These are phyloP conservation scores for Ramalina peruviana DNA, from an alignment of 495 filamentous ascomycete genomes.

Conservation along the genomic window DNA sequence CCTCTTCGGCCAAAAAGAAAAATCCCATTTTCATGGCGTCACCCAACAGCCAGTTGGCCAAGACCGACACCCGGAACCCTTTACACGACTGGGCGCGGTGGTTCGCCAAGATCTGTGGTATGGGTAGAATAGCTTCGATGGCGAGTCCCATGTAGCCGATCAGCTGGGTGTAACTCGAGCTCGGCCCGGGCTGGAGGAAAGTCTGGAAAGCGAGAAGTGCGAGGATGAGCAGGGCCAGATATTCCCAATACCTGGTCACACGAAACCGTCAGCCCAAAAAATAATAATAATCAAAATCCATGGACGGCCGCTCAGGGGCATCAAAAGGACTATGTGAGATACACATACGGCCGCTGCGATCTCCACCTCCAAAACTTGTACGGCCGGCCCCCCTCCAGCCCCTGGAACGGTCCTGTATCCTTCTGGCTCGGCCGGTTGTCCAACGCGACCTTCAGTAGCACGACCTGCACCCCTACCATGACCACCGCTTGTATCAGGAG, in stretches of 20 bases:
- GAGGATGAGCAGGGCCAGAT: conserved; percentile 57
- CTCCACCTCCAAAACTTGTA: conserved; percentile 95
- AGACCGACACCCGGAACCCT: conserved; percentile 76
- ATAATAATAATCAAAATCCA: too few species aligned
- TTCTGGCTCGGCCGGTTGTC: conserved; percentile 64
- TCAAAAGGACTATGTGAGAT: background rate
- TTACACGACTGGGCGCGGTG: conserved; percentile 64
- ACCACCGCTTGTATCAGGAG: conserved; percentile 75
- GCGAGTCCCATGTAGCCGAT: conserved; percentile 77
- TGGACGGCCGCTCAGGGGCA: background rate
- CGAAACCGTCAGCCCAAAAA: background rate
- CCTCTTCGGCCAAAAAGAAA: conserved; percentile 61
- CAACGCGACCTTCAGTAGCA: conserved; percentile 80
- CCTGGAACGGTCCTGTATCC: conserved; percentile 41
- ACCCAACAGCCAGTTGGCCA: conserved; percentile 78
- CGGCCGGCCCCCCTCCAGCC: conserved; percentile 42
- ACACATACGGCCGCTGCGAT: conserved; percentile 55
- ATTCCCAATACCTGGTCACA: conserved; percentile 66
- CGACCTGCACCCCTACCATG: conserved; percentile 71
- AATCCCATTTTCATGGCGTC: conserved; percentile 94
- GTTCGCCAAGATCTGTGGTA: conserved; percentile 82
- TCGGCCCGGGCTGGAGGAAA: conserved; percentile 46
- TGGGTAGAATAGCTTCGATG: conserved; percentile 75
- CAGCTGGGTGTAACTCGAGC: conserved; percentile 54
- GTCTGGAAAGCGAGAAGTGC: conserved; percentile 55